These are phyloP conservation scores for Leccinum griseonigrum DNA, from an alignment of 1,284 basidiomycete genomes.

Conservation along the genomic window DNA sequence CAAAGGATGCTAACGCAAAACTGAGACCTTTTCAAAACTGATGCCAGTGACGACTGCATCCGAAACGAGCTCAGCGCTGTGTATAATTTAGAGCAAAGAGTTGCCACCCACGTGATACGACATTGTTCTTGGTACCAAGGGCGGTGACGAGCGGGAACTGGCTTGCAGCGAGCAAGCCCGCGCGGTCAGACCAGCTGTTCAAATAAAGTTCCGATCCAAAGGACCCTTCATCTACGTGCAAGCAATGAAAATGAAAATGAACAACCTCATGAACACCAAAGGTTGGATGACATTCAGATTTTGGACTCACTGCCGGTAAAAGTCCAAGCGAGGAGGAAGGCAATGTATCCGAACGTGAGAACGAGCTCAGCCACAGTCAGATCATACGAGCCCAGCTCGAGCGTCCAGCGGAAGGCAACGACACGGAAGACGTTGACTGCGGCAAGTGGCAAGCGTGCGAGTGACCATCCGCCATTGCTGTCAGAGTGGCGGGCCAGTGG, in stretches of 20 bases:
- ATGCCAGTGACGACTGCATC: conserved; percentile 55
- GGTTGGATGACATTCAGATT: background rate
- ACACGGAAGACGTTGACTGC: conserved; percentile 45
- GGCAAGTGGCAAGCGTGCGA: conserved; percentile 37
- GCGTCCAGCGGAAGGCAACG: conserved; percentile 47
- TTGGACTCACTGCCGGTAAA: conserved; percentile 46
- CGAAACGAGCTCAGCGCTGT: background rate
- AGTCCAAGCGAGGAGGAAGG: conserved; percentile 45
- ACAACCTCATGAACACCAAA: background rate
- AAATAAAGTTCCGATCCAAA: conserved; percentile 37
- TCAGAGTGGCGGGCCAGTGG: background rate
- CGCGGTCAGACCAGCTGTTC: conserved; percentile 46
- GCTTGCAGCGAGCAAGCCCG: conserved; percentile 47
- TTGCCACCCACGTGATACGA: conserved; percentile 48
- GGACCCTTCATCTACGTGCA: conserved; percentile 35
- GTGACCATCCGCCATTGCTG: conserved; percentile 5
- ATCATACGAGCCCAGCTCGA: conserved; percentile 43
- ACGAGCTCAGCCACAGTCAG: conserved; percentile 49
- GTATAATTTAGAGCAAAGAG: background rate
- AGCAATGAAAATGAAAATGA: background rate
- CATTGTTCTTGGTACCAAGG: conserved; percentile 64
- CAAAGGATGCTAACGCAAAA: background rate
- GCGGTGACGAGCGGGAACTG: conserved; percentile 63
- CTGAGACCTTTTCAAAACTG: conserved; percentile 53
- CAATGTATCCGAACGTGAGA: conserved; percentile 44